Percentiles rank a stretch among this genome's conserved stretches.
Evolutionary conservation across 1,284 basidiomycete genomes (phyloP).

Genomic region (Apiotrichum montevideense): DNA sequence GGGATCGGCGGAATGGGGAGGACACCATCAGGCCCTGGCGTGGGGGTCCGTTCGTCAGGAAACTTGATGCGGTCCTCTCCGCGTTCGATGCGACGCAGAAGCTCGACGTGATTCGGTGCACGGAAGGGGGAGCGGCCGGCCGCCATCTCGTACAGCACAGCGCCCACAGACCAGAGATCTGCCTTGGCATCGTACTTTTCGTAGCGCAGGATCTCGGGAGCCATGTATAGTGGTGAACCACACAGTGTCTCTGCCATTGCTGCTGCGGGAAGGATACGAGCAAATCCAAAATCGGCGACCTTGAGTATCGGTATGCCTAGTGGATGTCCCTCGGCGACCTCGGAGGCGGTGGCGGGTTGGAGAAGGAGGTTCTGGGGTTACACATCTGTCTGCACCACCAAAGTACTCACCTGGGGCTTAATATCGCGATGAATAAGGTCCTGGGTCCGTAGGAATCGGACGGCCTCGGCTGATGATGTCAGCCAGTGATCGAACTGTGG

Average conservation of each 20-base stretch:
- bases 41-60: slow-evolving; percentile 69
- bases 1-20: slow-evolving; percentile 32
- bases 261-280: slow-evolving; percentile 80
- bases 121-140: slow-evolving; percentile 91
- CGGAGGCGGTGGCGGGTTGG: slow-evolving; percentile 71
- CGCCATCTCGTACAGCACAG: slow-evolving; percentile 92
- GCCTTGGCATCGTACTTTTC: slow-evolving; percentile 98
- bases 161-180: slow-evolving; percentile 96
- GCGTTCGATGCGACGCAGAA: slow-evolving; percentile 86
- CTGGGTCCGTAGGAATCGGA: slow-evolving; percentile 82
- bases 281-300: slow-evolving; percentile 97
- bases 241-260: slow-evolving; percentile 97
- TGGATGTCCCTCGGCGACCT: slow-evolving; percentile 78
- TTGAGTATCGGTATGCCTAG: slow-evolving; percentile 89
- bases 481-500: slow-evolving; percentile 4
- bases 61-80: slow-evolving; percentile 72
- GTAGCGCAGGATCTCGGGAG: slow-evolving; percentile 93
- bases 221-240: slow-evolving; percentile 98
- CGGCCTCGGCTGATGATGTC: slow-evolving; percentile 63
- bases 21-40: slow-evolving; percentile 26
- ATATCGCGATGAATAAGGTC: slow-evolving; percentile 96
- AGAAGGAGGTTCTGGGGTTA: slow-evolving; percentile 71
- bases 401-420: slow-evolving; percentile 71
- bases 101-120: slow-evolving; percentile 91
- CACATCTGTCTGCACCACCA: background rate